Base-by-base conservation (phyloP, 768 basidiomycete genomes). In the Cubamyces sp. region DNA sequence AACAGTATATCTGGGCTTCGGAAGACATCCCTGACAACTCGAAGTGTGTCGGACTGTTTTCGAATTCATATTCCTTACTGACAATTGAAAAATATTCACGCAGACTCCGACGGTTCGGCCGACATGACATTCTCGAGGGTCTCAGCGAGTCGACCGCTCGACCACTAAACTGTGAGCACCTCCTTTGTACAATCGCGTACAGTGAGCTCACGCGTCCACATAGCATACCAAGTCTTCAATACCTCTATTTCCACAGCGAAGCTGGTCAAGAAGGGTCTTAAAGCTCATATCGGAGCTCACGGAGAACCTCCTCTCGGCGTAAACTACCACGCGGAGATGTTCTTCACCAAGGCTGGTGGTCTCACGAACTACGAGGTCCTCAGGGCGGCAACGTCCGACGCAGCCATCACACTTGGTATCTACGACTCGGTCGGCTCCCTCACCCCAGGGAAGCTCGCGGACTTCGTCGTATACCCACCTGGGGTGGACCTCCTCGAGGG, bases 301-400 rank as follows among this genome's bases (percentile, higher is more conserved):
- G 90, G 90, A 18, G 76, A 90, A 70, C 81, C 84, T 2, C 89
- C 90, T 0, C 71, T 89, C 12, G 90, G 90, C 0, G 69, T 87
- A n/a, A 88, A 88, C 75, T 92, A 91, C 66, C 90, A 91, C 61
- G 82, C 84, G 19, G 90, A 91, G 68, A 87, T 91, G 84, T 79
- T 76, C 54, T 89, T 88, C 70, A 78, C 87, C 25, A 76, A 77
- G 48, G 75, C 78, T 15, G 90, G 90, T 21, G 90, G 90, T 3
- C 72, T 91, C 65, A 84, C 75, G 26, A 88, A 87, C 67, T 91
- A 89, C 67, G 86, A 91, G 80, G 84, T 86, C 40, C 74, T 91
- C 43, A 84, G 82, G 54, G 87, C 89, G 0, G 90, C 90, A 3
- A 91, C 89, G 6, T 81, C 83, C 0, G 79, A 80, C 16, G 89